Evolutionary conservation across 2,329 filamentous ascomycete genomes (phyloP).

Genomic region (Fusarium tuaranense): DNA sequence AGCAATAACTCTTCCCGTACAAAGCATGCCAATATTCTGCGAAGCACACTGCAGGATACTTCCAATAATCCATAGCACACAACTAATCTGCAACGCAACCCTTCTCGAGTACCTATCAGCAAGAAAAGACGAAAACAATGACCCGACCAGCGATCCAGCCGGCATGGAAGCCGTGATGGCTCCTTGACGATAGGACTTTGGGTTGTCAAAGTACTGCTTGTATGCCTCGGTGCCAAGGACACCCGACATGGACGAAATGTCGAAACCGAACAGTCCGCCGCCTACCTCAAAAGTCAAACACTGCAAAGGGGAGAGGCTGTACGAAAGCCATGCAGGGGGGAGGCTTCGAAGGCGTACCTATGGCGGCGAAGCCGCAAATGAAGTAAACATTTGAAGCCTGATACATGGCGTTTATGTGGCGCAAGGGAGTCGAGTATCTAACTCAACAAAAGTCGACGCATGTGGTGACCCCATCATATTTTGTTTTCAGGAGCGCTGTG

Average conservation of each 20-base stretch:
- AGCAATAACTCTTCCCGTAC: slow-evolving; percentile 77
- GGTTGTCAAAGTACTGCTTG: slow-evolving; percentile 77
- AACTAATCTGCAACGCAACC: slow-evolving; percentile 61
- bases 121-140: slow-evolving; percentile 62
- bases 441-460: neutral
- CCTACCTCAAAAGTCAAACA: slow-evolving; percentile 50
- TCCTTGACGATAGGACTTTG: slow-evolving; percentile 69
- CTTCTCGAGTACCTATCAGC: slow-evolving; percentile 64
- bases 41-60: slow-evolving; percentile 69
- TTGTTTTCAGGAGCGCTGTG: no score
- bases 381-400: slow-evolving; percentile 65
- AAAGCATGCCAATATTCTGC: slow-evolving; percentile 77
- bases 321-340: neutral
- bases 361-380: slow-evolving; percentile 72
- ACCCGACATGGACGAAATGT: slow-evolving; percentile 80
- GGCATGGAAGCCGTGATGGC: slow-evolving; percentile 81
- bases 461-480: neutral
- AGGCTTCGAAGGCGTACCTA: slow-evolving; percentile 55
- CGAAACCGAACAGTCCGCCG: slow-evolving; percentile 81
- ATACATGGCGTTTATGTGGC: slow-evolving; percentile 49
- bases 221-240: slow-evolving; percentile 76
- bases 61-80: slow-evolving; percentile 63
- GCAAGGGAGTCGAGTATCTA: neutral
- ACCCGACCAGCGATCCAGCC: slow-evolving; percentile 75
- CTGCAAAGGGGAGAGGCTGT: neutral